Base-by-base conservation (phyloP, 208 protist genomes). In the Acanthamoeba sp. region DNA sequence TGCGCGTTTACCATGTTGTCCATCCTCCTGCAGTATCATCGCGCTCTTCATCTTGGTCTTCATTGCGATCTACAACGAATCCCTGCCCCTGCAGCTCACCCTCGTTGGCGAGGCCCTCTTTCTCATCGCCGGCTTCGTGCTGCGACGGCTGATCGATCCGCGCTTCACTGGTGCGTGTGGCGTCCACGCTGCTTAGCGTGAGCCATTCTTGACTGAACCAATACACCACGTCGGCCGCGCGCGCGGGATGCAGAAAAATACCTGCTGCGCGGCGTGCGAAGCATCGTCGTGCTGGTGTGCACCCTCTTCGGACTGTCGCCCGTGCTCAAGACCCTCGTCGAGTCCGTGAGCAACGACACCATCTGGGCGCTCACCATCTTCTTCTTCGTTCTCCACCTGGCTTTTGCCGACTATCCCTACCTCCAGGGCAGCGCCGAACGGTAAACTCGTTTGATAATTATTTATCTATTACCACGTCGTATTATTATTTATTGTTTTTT, bases 291-390 rank as follows among this genome's bases (percentile, higher is more conserved):
- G 73, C 32, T 95, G 57, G 78, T 92, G 71, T 88, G 82, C 57
- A 96, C 94, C 69, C 71, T 95, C 14, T 88, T 95, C 48, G 91
- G 36, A 52, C 40, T 96, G 52, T 96, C 95, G 38, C 95, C 95
- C 55, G 94, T 96, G 27, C 69, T 96, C 42, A 76, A 92, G 76
- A 96, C 95, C 7, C 71, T 96, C 24, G 95, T 95, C 0, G 95
- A 94, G n/a, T 95, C 95, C 48, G 89, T 96, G 36, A 91, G 80
- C 42, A 94, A 96, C 76, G 95, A 96, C 73, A 96, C 95, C 4
- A 95, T 96, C 82, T 96, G 95, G 95, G 95, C 95, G 42, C 82
- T 96, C 24, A 91, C 94, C 29, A 90, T 90, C 36, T 64, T 94
- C 42, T 96, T 96, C 78, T 93, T 95, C n/a, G 78, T 96, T 42